Evolutionary conservation across 345 rosid species (phyloP).

Genomic region (Jatropha curcas): DNA sequence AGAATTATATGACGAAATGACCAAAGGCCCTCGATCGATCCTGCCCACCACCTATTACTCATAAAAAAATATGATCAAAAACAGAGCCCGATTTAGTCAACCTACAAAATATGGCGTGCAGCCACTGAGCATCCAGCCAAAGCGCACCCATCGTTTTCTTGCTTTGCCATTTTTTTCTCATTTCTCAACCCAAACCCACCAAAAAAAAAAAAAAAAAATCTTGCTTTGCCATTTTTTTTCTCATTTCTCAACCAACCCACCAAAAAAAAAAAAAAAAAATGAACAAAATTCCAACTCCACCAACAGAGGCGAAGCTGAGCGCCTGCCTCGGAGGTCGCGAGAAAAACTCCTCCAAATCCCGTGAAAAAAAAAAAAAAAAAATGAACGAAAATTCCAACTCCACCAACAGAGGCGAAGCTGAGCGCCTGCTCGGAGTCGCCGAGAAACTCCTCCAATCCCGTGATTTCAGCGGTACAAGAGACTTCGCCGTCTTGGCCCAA

Average conservation of each 20-base stretch:
- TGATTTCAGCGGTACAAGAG: constrained; percentile 69
- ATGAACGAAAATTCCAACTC: constrained; percentile 50
- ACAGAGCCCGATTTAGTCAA: neutral
- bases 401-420: constrained; percentile 52
- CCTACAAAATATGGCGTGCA: neutral
- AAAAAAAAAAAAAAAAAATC: too few relatives aligned
- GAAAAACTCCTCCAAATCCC: too few relatives aligned
- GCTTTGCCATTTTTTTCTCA: neutral
- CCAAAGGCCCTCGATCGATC: neutral
- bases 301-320: too few relatives aligned
- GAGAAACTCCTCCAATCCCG: constrained; percentile 69
- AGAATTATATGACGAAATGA: neutral
- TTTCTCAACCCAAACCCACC: neutral
- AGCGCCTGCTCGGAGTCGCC: constrained; percentile 81
- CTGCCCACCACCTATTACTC: neutral
- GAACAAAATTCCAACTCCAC: too few relatives aligned
- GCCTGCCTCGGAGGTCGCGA: too few relatives aligned
- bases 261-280: too few relatives aligned
- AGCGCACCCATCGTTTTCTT: neutral
- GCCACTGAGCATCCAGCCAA: neutral
- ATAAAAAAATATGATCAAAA: neutral
- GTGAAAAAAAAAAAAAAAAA: neutral
- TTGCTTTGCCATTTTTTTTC: too few relatives aligned
- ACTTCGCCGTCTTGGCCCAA: constrained; percentile 78
- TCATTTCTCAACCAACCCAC: too few relatives aligned